These are phyloP conservation scores for Chlorella sp. DNA, from an alignment of 139 green algal genomes.

Conservation along the genomic window DNA sequence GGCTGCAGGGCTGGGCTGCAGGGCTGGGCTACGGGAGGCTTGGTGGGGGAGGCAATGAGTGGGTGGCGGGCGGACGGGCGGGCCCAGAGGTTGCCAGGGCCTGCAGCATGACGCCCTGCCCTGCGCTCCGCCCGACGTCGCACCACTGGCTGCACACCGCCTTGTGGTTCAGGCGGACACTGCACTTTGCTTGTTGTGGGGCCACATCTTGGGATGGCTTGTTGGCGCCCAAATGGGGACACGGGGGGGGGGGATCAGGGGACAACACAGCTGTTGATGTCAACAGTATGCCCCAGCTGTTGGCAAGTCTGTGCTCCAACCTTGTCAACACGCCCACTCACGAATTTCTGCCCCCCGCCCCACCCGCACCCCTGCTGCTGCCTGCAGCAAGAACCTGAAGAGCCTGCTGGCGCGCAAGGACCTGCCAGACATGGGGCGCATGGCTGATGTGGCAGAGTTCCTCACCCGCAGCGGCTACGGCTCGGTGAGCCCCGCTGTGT, in stretches of 20 bases:
- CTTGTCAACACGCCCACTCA: neutral
- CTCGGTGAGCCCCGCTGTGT: constrained; percentile 69
- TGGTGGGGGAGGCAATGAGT: neutral
- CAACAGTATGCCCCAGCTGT: too few relatives aligned
- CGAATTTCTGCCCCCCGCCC: too few relatives aligned
- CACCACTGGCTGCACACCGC: too few relatives aligned
- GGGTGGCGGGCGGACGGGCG: neutral
- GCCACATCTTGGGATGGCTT: too few relatives aligned
- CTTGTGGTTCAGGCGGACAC: too few relatives aligned
- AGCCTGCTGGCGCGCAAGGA: constrained; percentile 71
- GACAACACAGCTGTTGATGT: too few relatives aligned
- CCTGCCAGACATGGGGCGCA: constrained; percentile 77
- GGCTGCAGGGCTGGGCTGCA: too few relatives aligned
- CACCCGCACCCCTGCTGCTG: too few relatives aligned
- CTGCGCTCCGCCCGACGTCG: neutral
- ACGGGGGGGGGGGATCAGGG: too few relatives aligned
- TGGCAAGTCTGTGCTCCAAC: too few relatives aligned
- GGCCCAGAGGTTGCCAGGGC: neutral
- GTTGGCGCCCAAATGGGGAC: too few relatives aligned
- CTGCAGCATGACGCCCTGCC: neutral
- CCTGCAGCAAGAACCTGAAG: constrained; percentile 49
- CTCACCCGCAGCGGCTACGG: constrained; percentile 85
- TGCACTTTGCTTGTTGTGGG: too few relatives aligned
- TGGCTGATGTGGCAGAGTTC: constrained; percentile 91
- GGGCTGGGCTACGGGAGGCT: neutral